A percentile compares a stretch with the other conserved stretches of the same genome.
These are phyloP conservation scores for Cucumis hystrix DNA, from an alignment of 306 rosid genomes.

Conservation along the genomic window DNA sequence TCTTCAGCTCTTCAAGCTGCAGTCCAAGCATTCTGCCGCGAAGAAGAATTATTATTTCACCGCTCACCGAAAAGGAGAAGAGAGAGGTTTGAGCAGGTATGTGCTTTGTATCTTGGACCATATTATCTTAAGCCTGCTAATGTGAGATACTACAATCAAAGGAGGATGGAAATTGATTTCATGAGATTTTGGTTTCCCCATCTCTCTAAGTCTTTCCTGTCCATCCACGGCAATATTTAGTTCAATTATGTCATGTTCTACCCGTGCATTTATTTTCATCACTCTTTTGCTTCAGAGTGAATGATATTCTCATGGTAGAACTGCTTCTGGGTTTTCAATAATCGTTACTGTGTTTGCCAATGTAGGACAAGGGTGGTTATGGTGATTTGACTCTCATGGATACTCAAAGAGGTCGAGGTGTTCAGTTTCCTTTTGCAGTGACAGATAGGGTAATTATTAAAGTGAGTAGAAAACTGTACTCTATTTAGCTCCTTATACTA, in stretches of 20 bases:
- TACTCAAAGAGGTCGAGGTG: slow-evolving; percentile 72
- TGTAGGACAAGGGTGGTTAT: slow-evolving; percentile 66
- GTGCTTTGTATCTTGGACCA: slow-evolving; percentile 5
- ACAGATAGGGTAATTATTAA: slow-evolving; percentile 86
- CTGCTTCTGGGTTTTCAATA: not conserved
- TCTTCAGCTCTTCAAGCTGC: slow-evolving; percentile 83
- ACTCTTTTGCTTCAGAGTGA: not conserved
- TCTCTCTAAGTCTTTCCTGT: not conserved
- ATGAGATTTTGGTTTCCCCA: not conserved
- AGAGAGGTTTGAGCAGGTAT: slow-evolving; percentile 86
- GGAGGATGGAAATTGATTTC: not conserved
- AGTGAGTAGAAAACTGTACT: slow-evolving; percentile 26
- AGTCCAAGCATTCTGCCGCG: slow-evolving; percentile 81
- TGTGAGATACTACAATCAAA: not conserved
- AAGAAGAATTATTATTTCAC: slow-evolving; percentile 67
- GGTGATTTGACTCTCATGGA: slow-evolving; percentile 56
- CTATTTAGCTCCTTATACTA: not conserved
- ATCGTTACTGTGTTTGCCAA: slow-evolving; percentile 1
- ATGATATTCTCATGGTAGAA: not conserved
- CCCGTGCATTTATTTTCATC: not conserved
- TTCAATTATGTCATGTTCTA: not conserved
- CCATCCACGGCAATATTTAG: not conserved
- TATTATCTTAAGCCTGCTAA: not conserved
- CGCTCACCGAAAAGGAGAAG: slow-evolving; percentile 71
- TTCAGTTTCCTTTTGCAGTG: slow-evolving; percentile 93